phyloP scores from a whole-genome alignment of 139 green algal genomes.

The Gonium pectorale region DNA sequence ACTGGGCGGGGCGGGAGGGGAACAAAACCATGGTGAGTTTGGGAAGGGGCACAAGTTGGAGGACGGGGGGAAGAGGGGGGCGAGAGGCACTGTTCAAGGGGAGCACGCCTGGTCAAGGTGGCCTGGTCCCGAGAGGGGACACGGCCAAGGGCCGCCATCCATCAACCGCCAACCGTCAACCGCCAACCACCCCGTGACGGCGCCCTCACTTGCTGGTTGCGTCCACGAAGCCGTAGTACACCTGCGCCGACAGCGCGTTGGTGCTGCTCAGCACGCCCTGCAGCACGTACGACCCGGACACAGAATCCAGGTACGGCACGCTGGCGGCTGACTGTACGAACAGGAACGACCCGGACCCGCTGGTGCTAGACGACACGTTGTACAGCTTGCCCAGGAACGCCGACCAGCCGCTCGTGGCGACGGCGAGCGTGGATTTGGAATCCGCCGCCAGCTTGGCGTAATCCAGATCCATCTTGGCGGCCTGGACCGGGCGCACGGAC shows the following conservation, averaged over 20 bases:
- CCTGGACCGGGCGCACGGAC: background rate
- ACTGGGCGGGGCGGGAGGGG: too few relatives aligned
- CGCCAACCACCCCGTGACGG: background rate
- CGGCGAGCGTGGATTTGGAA: background rate
- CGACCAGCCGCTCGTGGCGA: constrained; percentile 7
- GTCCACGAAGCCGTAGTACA: constrained; percentile 53
- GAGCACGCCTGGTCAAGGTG: too few relatives aligned
- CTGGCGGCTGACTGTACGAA: constrained; percentile 21
- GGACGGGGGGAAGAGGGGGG: too few relatives aligned
- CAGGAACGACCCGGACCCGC: background rate
- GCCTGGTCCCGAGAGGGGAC: too few relatives aligned
- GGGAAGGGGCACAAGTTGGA: too few relatives aligned
- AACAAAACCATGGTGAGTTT: too few relatives aligned
- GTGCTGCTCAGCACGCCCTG: constrained; percentile 14
- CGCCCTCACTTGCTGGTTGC: background rate
- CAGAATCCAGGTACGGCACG: constrained; percentile 29
- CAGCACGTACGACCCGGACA: constrained; percentile 43
- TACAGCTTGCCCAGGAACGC: constrained; percentile 42
- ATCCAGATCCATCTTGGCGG: background rate
- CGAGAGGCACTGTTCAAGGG: too few relatives aligned
- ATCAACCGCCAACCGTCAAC: too few relatives aligned
- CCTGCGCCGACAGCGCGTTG: constrained; percentile 17
- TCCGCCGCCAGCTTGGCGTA: background rate
- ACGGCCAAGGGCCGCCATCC: too few relatives aligned
- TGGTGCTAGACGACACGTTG: background rate